These are phyloP conservation scores for Aspergillus transmontanensis DNA, from an alignment of 2,329 filamentous ascomycete species.

Conservation along the genomic window DNA sequence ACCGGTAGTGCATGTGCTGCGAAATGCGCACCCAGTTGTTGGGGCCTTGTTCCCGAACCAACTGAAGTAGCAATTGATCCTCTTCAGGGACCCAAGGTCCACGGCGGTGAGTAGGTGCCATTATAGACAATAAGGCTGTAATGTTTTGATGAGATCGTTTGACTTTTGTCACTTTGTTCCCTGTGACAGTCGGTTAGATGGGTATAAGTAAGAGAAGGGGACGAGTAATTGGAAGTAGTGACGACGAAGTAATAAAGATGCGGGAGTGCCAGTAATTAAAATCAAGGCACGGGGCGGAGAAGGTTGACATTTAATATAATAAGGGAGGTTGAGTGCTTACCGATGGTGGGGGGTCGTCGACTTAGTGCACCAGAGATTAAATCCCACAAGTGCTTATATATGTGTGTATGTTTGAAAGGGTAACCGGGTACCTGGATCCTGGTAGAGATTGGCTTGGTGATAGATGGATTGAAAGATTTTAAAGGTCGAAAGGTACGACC, in stretches of 20 bases:
- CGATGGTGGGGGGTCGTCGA: background rate
- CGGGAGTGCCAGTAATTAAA: background rate
- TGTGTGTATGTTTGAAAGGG: background rate
- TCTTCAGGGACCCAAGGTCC: slow-evolving; percentile 83
- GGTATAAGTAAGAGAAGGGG: background rate
- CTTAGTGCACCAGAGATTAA: slow-evolving; percentile 10
- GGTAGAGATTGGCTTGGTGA: background rate
- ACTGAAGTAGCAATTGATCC: slow-evolving; percentile 68
- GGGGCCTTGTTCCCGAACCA: slow-evolving; percentile 71
- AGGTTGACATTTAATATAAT: background rate
- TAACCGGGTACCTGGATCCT: background rate
- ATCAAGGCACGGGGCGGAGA: background rate
- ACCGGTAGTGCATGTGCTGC: slow-evolving; percentile 71
- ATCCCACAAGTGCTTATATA: slow-evolving; percentile 3
- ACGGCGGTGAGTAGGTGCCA: slow-evolving; percentile 63
- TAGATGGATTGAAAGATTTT: slow-evolving; percentile 7
- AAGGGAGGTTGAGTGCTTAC: slow-evolving; percentile 9
- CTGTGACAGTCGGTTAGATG: background rate
- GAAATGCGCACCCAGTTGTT: slow-evolving; percentile 92
- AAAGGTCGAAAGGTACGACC: slow-evolving; percentile 13
- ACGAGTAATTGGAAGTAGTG: too few relatives aligned
- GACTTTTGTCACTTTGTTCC: background rate
- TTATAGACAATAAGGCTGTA: slow-evolving; percentile 19
- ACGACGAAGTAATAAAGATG: background rate
- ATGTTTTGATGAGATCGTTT: background rate